Evolutionary conservation across 345 rosid species (phyloP).

Genomic region (Lepidium aucheri): DNA sequence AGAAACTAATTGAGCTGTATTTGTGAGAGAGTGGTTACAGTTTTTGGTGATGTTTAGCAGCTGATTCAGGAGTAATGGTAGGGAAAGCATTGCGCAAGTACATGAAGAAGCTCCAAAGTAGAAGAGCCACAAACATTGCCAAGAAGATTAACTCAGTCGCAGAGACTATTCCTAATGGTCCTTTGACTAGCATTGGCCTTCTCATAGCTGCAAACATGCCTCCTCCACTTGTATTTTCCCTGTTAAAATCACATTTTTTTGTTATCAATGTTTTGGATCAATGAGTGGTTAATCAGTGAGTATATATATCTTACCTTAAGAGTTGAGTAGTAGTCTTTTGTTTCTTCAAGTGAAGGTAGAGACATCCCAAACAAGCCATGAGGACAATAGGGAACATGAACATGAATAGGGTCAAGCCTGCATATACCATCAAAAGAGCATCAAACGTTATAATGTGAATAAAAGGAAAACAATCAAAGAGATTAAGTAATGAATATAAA

Average conservation of each 20-base stretch:
- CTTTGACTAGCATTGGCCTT: slow-evolving; percentile 56
- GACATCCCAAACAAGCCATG: slow-evolving; percentile 43
- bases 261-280: neutral
- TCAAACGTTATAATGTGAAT: neutral
- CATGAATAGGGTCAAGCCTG: slow-evolving; percentile 39
- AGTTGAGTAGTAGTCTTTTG: neutral
- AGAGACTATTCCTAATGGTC: slow-evolving; percentile 76
- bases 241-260: neutral
- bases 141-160: slow-evolving; percentile 45
- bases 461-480: neutral
- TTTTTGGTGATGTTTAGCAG: slow-evolving; percentile 26
- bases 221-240: neutral
- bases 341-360: slow-evolving; percentile 48
- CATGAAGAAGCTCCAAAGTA: slow-evolving; percentile 48
- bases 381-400: slow-evolving; percentile 52
- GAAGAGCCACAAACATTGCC: slow-evolving; percentile 56
- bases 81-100: slow-evolving; percentile 35
- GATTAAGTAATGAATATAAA: neutral
- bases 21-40: slow-evolving; percentile 29
- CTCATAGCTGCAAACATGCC: slow-evolving; percentile 19
- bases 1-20: neutral
- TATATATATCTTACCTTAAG: neutral
- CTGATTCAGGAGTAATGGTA: slow-evolving; percentile 28
- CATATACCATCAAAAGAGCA: slow-evolving; percentile 6
- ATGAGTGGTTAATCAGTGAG: neutral